These are phyloP conservation scores for Rosa multiflora DNA, from an alignment of 306 rosid genomes.

Conservation along the genomic window DNA sequence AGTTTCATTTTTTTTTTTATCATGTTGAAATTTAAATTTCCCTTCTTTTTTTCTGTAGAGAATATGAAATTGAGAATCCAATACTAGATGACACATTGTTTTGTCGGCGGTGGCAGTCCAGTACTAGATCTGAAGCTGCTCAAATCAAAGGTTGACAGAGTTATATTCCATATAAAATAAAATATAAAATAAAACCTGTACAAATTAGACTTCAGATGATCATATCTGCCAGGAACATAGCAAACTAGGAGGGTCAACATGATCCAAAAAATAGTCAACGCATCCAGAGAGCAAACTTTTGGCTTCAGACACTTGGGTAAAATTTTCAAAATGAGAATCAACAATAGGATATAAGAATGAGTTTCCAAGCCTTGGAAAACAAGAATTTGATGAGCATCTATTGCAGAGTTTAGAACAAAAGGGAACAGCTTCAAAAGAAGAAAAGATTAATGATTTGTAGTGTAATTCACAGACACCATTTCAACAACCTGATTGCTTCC, in stretches of 20 bases:
- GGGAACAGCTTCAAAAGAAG: constrained; percentile 2
- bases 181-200: neutral
- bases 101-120: no score
- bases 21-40: no score
- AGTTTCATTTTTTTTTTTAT: no score
- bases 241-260: neutral
- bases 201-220: neutral
- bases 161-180: neutral
- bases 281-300: neutral
- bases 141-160: neutral
- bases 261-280: neutral
- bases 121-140: no score
- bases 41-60: no score
- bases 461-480: neutral
- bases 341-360: neutral
- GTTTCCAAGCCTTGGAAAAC: neutral
- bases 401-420: neutral
- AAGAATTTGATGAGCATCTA: neutral
- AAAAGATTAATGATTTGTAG: neutral
- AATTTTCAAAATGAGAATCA: neutral
- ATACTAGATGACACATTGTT: no score
- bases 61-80: no score
- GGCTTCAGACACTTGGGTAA: neutral
- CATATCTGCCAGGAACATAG: neutral
- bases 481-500: neutral